phyloP scores from a whole-genome alignment of 2,329 filamentous ascomycete species.

The Stemphylium lycopersici region DNA sequence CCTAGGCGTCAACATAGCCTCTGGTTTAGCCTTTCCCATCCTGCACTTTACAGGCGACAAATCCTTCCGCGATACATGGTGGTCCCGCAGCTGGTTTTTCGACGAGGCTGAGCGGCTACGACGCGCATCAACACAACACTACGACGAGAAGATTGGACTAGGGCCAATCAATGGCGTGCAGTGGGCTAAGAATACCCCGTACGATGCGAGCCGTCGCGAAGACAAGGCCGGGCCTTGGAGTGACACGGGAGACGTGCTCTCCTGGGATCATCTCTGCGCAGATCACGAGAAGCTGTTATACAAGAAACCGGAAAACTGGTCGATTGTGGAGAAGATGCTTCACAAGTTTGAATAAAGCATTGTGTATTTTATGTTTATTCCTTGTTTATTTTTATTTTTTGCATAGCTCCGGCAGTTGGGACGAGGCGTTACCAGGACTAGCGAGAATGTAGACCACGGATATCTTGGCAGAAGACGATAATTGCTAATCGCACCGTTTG shows the following conservation, averaged over 20 bases:
- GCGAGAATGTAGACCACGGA: background rate
- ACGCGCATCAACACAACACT: background rate
- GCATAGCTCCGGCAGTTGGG: background rate
- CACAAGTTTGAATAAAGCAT: background rate
- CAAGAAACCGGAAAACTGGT: background rate
- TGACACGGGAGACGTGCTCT: background rate
- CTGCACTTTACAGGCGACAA: conserved; percentile 5
- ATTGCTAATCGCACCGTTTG: no score
- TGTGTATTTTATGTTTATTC: no score
- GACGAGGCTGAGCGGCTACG: background rate
- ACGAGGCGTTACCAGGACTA: background rate
- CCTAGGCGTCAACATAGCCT: conserved; percentile 3
- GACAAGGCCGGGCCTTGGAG: background rate
- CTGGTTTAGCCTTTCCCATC: background rate
- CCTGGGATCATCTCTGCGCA: background rate
- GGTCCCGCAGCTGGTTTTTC: conserved; percentile 1
- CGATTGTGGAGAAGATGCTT: background rate
- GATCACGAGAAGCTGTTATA: background rate
- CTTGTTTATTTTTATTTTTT: background rate
- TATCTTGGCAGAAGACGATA: no score
- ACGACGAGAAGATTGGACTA: background rate
- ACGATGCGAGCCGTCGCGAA: background rate
- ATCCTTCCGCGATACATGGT: conserved; percentile 1
- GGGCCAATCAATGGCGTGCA: background rate
- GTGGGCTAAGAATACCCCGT: conserved; percentile 1